Evolutionary conservation across 2,329 filamentous ascomycete genomes (phyloP), one percentile per base, ranked within the genome.

Genomic region (Dendrostoma leiphaemia): DNA sequence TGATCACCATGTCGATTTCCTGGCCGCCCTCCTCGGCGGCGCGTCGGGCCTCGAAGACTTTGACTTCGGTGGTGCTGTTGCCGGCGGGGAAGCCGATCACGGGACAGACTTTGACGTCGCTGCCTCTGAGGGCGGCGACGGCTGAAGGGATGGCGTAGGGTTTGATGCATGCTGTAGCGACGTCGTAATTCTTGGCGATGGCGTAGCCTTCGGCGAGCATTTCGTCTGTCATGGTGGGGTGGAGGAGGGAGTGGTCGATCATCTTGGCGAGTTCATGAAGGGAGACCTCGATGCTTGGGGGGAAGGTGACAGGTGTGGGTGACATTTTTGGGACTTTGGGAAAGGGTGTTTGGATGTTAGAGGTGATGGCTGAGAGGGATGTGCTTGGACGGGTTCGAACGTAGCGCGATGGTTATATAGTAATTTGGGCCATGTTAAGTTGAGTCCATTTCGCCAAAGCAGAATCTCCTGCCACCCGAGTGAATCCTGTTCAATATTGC

Each of bases 81-180:
- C 83, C 82, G 60, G 83, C 78, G 0, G 83, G 83, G 59, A 86
- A 86, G 24, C 81, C 81, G 58, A 85, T 76, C 32, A 85, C 83
- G 1, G 81, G 71, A 60, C 81, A 85, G 26, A 85, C 64, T 2
- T 70, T 61, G 7, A 85, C 82, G 38, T 68, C 68, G 2, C 71
- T 72, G 6, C 74, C 79, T n/a, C 71, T 69, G 0, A 85, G 77
- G 2, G 72, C 66, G 4, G 81, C 82, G 6, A 77, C 64, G 0
- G 28, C 32, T 8, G 12, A n/a, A 15, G 78, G 70, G 4, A 84
- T 75, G 9, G 66, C 63, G 65, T 83, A 85, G n/a, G 82, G 80
- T 59, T 85, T 85, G 24, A 85, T 64, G 63, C 82, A 85, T 21
- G 79, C 82, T 0, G 81, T 76, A 1, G 79, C 80, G 19, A 83